Percentiles rank a stretch among this genome's conserved stretches.
Conservation (phyloP, 495 filamentous ascomycete species). For the Pyrenopolyporus hunteri region DNA sequence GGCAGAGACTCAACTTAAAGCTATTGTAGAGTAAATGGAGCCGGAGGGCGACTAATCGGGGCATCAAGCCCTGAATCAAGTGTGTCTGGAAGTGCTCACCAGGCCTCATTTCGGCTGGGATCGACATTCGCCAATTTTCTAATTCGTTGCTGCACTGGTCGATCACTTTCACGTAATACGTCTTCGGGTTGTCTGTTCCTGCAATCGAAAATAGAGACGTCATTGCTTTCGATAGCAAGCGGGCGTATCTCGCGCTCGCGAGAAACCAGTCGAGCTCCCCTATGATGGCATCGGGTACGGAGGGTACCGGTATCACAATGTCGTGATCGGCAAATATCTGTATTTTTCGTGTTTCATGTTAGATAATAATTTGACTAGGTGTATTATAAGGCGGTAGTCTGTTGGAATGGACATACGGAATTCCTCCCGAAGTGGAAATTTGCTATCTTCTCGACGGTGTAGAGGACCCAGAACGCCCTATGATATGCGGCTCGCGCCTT, state of each 20-base stretch:
- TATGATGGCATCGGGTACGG: slow-evolving; percentile 37
- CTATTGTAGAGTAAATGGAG: slow-evolving; percentile 39
- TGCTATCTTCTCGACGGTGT: slow-evolving; percentile 44
- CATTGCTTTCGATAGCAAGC: slow-evolving; percentile 43
- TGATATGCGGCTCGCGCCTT: slow-evolving; percentile 16
- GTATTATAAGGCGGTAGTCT: neutral
- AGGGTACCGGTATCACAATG: slow-evolving; percentile 44
- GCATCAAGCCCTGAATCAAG: slow-evolving; percentile 5
- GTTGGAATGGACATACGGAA: slow-evolving; percentile 36
- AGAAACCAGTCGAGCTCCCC: slow-evolving; percentile 47
- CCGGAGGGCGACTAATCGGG: slow-evolving; percentile 12
- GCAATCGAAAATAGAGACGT: slow-evolving; percentile 44
- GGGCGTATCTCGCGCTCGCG: slow-evolving; percentile 33
- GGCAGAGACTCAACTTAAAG: slow-evolving; percentile 42
- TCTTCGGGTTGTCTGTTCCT: slow-evolving; percentile 35
- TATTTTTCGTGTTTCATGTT: neutral
- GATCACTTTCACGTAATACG: slow-evolving; percentile 34
- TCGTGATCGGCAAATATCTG: slow-evolving; percentile 40
- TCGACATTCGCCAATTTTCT: slow-evolving; percentile 42
- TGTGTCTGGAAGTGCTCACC: slow-evolving; percentile 21
- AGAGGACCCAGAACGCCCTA: slow-evolving; percentile 48
- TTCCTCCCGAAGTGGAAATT: slow-evolving; percentile 41
- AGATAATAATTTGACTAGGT: neutral
- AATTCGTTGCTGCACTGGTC: slow-evolving; percentile 38
- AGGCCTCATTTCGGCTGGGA: slow-evolving; percentile 40